Evolutionary conservation across 1,139 yeast genomes (phyloP).

Genomic region (Yamadazyma trypodendri): DNA sequence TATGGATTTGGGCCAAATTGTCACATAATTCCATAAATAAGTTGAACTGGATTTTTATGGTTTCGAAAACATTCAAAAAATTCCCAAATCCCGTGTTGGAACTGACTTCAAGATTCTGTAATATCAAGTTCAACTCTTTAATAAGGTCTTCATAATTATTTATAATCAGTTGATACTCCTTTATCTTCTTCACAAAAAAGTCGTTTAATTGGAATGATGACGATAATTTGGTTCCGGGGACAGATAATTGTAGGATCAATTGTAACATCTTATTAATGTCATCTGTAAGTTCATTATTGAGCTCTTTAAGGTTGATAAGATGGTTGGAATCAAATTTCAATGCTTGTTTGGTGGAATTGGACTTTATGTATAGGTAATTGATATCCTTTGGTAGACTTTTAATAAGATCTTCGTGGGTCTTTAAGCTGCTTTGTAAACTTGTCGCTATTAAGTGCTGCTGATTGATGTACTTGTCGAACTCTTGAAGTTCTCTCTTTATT

Average conservation of each 20-base stretch:
- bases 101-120: conserved; percentile 42
- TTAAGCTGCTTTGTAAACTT: conserved; percentile 63
- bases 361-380: conserved; percentile 62
- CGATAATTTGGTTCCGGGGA: conserved; percentile 65
- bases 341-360: conserved; percentile 67
- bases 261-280: conserved; percentile 71
- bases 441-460: conserved; percentile 83
- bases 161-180: conserved; percentile 63
- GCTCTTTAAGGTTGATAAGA: conserved; percentile 32
- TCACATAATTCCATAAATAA: conserved; percentile 91
- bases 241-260: conserved; percentile 61
- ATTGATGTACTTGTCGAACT: conserved; percentile 78
- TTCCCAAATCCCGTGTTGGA: conserved; percentile 51
- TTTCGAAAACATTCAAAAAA: conserved; percentile 55
- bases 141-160: conserved; percentile 75
- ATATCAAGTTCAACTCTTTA: conserved; percentile 60
- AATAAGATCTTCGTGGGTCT: conserved; percentile 66
- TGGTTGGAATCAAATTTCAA: conserved; percentile 45
- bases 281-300: conserved; percentile 60
- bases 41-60: conserved; percentile 78
- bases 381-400: conserved; percentile 85
- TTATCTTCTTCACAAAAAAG: conserved; percentile 53
- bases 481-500: conserved; percentile 73
- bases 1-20: conserved; percentile 85
- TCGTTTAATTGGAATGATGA: conserved; percentile 51